Evolutionary conservation across 805 yeast genomes (phyloP), one percentile per base, ranked within the genome.

Genomic region (Torulaspora indica): DNA sequence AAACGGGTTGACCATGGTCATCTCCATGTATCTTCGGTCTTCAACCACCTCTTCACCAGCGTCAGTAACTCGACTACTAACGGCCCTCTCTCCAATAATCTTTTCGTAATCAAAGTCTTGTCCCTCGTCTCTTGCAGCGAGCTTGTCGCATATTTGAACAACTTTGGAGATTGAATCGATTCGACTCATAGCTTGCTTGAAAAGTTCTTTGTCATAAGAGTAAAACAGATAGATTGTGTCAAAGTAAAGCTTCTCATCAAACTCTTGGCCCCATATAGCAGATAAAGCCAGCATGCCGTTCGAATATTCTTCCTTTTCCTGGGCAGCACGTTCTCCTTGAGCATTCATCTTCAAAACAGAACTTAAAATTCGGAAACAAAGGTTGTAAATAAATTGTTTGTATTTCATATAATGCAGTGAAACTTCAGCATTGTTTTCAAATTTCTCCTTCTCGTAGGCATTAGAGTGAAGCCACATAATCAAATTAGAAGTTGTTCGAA

Each of bases 1-100:
- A 35, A 56, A 55, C 5, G 67, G 67, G 32, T 62, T 60, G 4
- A 63, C 63, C 68, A 63, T 64, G 1, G 68, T 64, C 62, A 64
- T 60, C 41, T 64, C 66, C 51, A 60, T 46, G 24, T 46, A 55
- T 29, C 39, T 54, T 34, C 49, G 53, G 8, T 57, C 64, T 29
- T 53, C 57, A 8, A 40, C 36, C 8, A 33, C 24, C 3, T 49
- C 55, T 9, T 43, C 37, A 2, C 22, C 38, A n/a, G 39, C 48
- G 5, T 30, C 38, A 8, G 22, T 43, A 9, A 27, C 44, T 8
- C 13, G 25, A 24, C n/a, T 23, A 17, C 17, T 10, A 17, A 18
- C 14, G 23, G 30, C 42, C 5, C 39, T 39, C 10, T 23, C 17
- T 14, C 46, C 36, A 10, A 47, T 40, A 23, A 43, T n/a, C 13